Percentiles rank a stretch among this genome's conserved stretches.
Evolutionary conservation across 164 flowering plant species (phyloP).

Genomic region (Tetrastigma voinierianum): DNA sequence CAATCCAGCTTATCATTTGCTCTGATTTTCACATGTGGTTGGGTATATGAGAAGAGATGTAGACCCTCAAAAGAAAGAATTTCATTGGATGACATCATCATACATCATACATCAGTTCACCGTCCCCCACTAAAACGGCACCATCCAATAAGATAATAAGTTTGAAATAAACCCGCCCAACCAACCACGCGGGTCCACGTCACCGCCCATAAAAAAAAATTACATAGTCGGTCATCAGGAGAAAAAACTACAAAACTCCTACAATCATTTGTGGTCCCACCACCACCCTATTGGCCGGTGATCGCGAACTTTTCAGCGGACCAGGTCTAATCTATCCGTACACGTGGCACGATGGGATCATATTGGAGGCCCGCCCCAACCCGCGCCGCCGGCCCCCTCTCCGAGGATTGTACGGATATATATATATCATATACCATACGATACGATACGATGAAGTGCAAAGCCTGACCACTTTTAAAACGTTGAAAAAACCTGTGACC

Average conservation of each 20-base stretch:
- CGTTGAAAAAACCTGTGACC: slow-evolving; percentile 12
- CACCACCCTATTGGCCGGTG: slow-evolving; percentile 18
- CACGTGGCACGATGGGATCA: slow-evolving; percentile 23
- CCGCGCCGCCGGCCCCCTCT: too few relatives aligned
- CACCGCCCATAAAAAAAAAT: slow-evolving; percentile 17
- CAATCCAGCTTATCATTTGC: too few relatives aligned
- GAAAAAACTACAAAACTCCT: not conserved
- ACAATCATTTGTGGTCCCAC: slow-evolving; percentile 23
- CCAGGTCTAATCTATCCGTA: slow-evolving; percentile 10
- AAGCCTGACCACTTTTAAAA: not conserved
- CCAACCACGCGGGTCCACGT: slow-evolving; percentile 11
- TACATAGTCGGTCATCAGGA: slow-evolving; percentile 27
- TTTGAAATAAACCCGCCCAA: slow-evolving; percentile 7
- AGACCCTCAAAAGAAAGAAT: too few relatives aligned
- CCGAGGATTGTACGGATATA: slow-evolving; percentile 14
- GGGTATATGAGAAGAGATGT: too few relatives aligned
- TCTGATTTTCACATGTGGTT: too few relatives aligned
- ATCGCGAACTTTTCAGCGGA: not conserved
- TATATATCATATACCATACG: too few relatives aligned
- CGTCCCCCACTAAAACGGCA: not conserved
- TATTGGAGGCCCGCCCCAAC: slow-evolving; percentile 22
- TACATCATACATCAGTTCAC: not conserved
- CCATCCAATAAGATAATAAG: not conserved
- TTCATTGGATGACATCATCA: too few relatives aligned
- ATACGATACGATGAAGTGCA: too few relatives aligned